Evolutionary conservation across 2,329 filamentous ascomycete species (phyloP), one percentile per base, ranked within the genome.

Genomic region (Ustulina deusta): DNA sequence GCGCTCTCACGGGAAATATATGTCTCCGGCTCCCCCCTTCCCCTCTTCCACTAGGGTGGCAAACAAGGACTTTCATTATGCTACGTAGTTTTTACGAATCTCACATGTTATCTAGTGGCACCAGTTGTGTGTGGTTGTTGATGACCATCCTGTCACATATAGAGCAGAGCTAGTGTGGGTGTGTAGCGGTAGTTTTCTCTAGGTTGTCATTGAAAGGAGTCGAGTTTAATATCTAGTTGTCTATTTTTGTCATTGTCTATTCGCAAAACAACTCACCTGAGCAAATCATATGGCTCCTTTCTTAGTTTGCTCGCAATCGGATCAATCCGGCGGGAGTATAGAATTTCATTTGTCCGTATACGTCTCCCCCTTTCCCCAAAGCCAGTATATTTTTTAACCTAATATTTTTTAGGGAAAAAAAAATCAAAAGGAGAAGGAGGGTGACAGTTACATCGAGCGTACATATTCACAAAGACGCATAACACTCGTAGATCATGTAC

Each of bases 401-500:
- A 29, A 27, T 10, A 6, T 40, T 29, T 32, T 55, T 36, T 9
- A 38, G 17, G n/a, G n/a, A n/a, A n/a, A n/a, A n/a, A n/a, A n/a
- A n/a, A n/a, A n/a, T n/a, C n/a, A n/a, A 10, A 7, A n/a, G 44
- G 44, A 61, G 42, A 56, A 27, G 55, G 56, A 22, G 29, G 60
- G 48, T 38, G 13, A 65, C 32, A 7, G 65, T 68, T 68, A 62
- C 62, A 58, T 66, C 13, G 48, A 60, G 58, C 13, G 9, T 36
- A 49, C 51, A 64, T 61, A 56, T 6, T 25, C 17, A 22, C n/a
- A 61, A 57, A 29, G n/a, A 44, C 38, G 56, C 29, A 51, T 63
- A 38, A 27, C 7, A 58, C 54, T 46, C 25, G 61, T 59, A 65
- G 44, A 66, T 69, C 62, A 66, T 66, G 54, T 59, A n/a, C n/a